phyloP scores from a whole-genome alignment of 1,139 yeast genomes.

The Candida tetrigidarum region DNA sequence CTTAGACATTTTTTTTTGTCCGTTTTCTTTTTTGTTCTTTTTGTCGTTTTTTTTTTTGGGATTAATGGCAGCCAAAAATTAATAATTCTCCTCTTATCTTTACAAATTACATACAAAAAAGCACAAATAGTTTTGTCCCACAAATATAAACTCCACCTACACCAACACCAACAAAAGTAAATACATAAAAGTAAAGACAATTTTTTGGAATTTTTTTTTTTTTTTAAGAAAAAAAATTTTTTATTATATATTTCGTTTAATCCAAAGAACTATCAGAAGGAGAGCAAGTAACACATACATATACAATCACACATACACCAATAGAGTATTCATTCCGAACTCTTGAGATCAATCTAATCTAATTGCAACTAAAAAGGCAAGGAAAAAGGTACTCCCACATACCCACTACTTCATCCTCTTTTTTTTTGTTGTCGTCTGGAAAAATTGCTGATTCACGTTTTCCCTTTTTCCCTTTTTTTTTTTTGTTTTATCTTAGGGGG shows the following conservation, averaged over 20 bases:
- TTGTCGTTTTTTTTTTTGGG: no score
- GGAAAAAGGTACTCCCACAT: no score
- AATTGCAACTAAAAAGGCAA: background rate
- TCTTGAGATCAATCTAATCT: background rate
- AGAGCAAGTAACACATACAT: no score
- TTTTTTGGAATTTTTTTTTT: conserved; percentile 2
- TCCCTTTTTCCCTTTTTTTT: background rate
- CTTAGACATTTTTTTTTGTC: background rate
- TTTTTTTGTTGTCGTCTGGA: background rate
- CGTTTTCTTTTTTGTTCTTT: background rate
- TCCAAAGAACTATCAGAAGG: no score
- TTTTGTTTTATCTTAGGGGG: no score
- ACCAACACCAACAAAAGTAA: background rate
- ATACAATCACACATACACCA: no score
- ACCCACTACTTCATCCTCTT: no score
- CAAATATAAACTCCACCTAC: no score
- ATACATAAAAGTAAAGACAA: background rate
- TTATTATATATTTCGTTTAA: no score
- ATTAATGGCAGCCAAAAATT: no score
- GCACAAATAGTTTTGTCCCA: conserved; percentile 3
- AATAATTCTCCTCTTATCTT: conserved; percentile 4
- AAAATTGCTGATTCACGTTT: conserved; percentile 3
- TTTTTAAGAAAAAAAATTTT: no score
- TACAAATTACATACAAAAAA: conserved; percentile 4
- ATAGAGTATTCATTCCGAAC: background rate